A percentile compares a stretch with the other conserved stretches of the same genome.
Conservation (phyloP, 1,284 basidiomycete genomes). For the Cutaneotrichosporon sp. region DNA sequence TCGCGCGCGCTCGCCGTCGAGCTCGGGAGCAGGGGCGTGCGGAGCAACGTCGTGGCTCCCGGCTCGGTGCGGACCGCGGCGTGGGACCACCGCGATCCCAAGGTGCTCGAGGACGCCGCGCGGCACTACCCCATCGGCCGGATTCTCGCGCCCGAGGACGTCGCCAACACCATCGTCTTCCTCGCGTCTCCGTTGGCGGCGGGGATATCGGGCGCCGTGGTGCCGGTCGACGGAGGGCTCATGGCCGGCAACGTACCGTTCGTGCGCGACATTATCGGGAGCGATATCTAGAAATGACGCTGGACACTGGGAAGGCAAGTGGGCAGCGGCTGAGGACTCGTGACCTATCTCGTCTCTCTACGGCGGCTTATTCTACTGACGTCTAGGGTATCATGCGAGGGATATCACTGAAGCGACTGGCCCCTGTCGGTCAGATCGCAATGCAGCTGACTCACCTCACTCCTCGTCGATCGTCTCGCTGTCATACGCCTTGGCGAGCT, state of each 20-base stretch:
- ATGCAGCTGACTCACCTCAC: background rate
- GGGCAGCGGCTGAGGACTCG: background rate
- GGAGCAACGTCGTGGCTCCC: background rate
- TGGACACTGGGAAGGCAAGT: background rate
- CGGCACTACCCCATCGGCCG: slow-evolving; percentile 4
- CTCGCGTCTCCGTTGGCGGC: background rate
- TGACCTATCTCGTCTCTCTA: background rate
- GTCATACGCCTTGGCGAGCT: background rate
- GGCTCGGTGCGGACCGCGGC: slow-evolving; percentile 3
- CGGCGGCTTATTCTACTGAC: background rate
- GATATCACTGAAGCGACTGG: background rate
- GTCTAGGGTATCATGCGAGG: background rate
- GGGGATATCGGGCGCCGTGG: slow-evolving; percentile 5
- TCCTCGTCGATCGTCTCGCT: background rate
- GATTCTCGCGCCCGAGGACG: background rate
- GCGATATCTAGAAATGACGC: slow-evolving; percentile 1
- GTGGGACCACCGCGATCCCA: slow-evolving; percentile 4
- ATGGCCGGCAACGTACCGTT: slow-evolving; percentile 6
- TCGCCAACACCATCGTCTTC: background rate
- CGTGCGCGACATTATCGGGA: slow-evolving; percentile 5
- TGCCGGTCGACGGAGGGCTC: slow-evolving; percentile 4
- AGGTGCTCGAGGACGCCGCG: background rate
- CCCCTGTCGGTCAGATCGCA: no score
- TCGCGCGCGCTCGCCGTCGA: slow-evolving; percentile 2
- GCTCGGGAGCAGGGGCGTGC: background rate